Base-by-base conservation (phyloP, 2,329 filamentous ascomycete genomes). In the Colletotrichum siamense region DNA sequence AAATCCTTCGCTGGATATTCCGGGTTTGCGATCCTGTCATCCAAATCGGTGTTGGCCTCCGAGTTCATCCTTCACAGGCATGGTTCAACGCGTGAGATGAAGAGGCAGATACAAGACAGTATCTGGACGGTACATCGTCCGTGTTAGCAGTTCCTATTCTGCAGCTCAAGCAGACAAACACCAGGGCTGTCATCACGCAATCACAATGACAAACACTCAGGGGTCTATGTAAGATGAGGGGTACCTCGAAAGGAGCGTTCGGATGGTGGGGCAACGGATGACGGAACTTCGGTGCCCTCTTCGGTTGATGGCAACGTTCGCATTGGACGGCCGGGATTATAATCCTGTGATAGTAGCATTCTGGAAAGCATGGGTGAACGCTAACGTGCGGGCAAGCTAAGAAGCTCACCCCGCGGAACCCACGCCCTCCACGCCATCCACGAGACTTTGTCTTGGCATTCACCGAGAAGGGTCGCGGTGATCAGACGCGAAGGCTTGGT, bases 371-470 rank as follows among this genome's bases (percentile, higher is more conserved):
- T 26, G 16, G 9, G 13, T 26, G n/a, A 36, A 10, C 32, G 62
- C 22, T 59, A 57, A 28, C 52, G 52, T n/a, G 52, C 24, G 24
- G 36, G 39, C 39, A 57, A 57, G 52, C 52, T 24, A 5, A 18
- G 6, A 3, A 49, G 61, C 13, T 16, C 32, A 22, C 63, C 10
- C 63, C 63, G 63, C 63, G 36, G 63, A 22, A 66, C 9, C 63
- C 63, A 66, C 36, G 63, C 63, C 18, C 63, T 52, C 63, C 63
- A 34, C 39, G 63, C 63, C 13, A 39, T 52, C 63, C 63, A 52
- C 49, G 63, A 36, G 18, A 8, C 22, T 59, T 22, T 4, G 16
- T 59, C 55, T 49, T 30, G 63, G 22, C 36, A 52, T 32, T 26
- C 18, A 49, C 62, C 32, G 62, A 52, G n/a, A 52, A 52, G 10